A percentile compares a stretch with the other conserved stretches of the same genome.
Conservation (phyloP, 2,329 filamentous ascomycete species). For the Pezicula radicicola region DNA sequence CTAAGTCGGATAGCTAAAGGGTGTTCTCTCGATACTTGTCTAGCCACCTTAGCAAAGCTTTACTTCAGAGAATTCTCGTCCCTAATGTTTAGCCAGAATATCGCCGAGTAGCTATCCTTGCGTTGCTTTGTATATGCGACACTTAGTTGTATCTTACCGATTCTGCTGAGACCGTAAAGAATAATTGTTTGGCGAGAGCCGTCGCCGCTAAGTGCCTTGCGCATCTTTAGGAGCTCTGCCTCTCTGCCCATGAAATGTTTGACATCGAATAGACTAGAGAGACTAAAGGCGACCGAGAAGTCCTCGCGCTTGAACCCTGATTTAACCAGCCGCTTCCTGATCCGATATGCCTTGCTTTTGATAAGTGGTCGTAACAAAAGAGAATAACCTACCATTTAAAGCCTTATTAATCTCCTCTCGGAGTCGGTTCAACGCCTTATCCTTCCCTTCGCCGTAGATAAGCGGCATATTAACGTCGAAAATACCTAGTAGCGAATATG, state of each 20-base stretch:
- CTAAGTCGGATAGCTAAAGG: constrained; percentile 3
- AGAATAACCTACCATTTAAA: constrained; percentile 7
- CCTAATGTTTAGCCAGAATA: constrained; percentile 41
- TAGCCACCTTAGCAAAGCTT: constrained; percentile 25
- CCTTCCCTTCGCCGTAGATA: constrained; percentile 31
- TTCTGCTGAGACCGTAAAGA: constrained; percentile 37
- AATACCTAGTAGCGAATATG: constrained; percentile 41
- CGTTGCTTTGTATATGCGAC: constrained; percentile 31
- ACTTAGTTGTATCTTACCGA: constrained; percentile 42
- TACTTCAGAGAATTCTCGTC: constrained; percentile 32
- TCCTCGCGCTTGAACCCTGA: constrained; percentile 19
- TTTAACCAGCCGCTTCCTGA: constrained; percentile 10
- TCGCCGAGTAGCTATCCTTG: constrained; percentile 31
- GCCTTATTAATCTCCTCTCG: constrained; percentile 30
- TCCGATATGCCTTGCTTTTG: neutral
- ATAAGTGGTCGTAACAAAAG: constrained; percentile 2
- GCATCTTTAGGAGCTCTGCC: constrained; percentile 29
- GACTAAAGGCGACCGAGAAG: constrained; percentile 27
- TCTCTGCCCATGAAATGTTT: constrained; percentile 30
- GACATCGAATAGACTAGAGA: constrained; percentile 22
- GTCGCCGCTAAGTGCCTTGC: no score
- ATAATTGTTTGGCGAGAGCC: constrained; percentile 8
- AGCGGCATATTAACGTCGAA: constrained; percentile 47
- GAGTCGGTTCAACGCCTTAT: constrained; percentile 28
- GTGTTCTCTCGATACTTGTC: constrained; percentile 4